Percentiles rank a stretch among this genome's conserved stretches.
phyloP scores from a whole-genome alignment of 306 rosid species.

The Heteromeles arbutifolia region DNA sequence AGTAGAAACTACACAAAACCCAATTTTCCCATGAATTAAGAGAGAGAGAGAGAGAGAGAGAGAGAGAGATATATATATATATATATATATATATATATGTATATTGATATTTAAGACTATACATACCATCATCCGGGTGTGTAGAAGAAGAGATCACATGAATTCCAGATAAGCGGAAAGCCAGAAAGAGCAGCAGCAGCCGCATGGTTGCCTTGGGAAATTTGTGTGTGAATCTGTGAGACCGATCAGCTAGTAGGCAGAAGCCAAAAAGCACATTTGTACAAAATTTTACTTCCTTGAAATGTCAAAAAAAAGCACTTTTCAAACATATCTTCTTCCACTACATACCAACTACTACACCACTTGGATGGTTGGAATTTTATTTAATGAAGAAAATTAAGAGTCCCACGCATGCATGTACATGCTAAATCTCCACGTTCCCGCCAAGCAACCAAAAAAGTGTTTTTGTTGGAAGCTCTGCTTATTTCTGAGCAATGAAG shows the following conservation, averaged over 20 bases:
- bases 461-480: too few relatives aligned
- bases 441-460: neutral
- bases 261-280: neutral
- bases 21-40: neutral
- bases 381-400: neutral
- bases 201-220: conserved; percentile 26
- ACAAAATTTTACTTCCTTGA: neutral
- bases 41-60: neutral
- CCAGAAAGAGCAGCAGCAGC: conserved; percentile 44
- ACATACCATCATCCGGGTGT: conserved; percentile 54
- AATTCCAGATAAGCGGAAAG: conserved; percentile 39
- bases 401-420: neutral
- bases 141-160: conserved; percentile 38
- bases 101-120: neutral
- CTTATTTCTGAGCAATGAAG: neutral
- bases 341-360: neutral
- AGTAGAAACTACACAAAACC: neutral
- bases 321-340: conserved; percentile 1
- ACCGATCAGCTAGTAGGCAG: neutral
- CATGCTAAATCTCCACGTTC: neutral
- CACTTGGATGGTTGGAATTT: neutral
- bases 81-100: neutral
- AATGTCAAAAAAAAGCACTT: neutral
- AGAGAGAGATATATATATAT: neutral
- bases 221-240: neutral